A percentile compares a stretch with the other conserved stretches of the same genome.
Conservation (phyloP, 108 stramenopile genomes). For the Nitzschia palea region DNA sequence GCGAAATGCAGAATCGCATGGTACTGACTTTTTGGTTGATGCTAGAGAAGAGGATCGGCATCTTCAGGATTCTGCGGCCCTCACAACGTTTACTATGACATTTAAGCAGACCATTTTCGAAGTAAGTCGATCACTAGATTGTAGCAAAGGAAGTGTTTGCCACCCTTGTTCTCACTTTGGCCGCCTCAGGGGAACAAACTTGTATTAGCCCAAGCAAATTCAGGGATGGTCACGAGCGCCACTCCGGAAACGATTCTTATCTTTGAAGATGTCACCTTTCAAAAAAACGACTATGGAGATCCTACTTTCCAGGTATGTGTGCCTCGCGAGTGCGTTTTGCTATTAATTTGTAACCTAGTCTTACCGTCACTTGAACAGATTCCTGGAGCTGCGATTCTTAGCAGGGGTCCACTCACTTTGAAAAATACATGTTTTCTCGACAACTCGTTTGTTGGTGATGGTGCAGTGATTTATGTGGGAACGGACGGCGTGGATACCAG, state of each 20-base stretch:
- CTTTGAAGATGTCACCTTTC: conserved; percentile 25
- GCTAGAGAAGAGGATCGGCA: background rate
- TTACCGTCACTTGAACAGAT: background rate
- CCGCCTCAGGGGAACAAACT: conserved; percentile 4
- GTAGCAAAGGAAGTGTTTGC: background rate
- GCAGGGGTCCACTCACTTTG: conserved; percentile 23
- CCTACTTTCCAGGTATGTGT: conserved; percentile 1
- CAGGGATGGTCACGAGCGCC: background rate
- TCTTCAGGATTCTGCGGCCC: conserved; percentile 1
- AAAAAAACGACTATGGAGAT: conserved; percentile 18
- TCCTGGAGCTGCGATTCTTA: conserved; percentile 18
- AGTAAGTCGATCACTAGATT: background rate
- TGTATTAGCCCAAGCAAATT: background rate
- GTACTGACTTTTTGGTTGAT: background rate
- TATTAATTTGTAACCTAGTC: no score
- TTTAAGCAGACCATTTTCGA: conserved; percentile 2
- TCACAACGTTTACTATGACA: background rate
- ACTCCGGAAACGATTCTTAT: conserved; percentile 11
- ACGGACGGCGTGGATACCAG: background rate
- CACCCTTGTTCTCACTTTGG: background rate
- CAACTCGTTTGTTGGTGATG: conserved; percentile 20
- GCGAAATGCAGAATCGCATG: background rate
- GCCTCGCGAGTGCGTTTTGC: background rate
- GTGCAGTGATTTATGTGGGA: conserved; percentile 6
- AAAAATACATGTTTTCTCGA: conserved; percentile 21